Evolutionary conservation across 2,329 filamentous ascomycete species (phyloP).

Genomic region (Fusarium sp.): DNA sequence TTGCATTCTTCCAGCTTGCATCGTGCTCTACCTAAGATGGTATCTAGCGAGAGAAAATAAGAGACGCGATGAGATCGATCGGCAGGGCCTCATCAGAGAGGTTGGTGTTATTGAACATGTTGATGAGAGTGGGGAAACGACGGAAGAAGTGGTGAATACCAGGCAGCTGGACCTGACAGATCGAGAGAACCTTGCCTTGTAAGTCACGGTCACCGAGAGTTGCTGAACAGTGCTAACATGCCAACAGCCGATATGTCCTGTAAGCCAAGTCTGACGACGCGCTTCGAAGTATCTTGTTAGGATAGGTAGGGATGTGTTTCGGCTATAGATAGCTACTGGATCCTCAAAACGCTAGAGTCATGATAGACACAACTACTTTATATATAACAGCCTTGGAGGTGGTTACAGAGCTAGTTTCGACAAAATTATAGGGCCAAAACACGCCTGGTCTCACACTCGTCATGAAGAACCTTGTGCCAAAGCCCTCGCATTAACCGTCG

Average conservation of each 20-base stretch:
- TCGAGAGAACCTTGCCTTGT: conserved; percentile 2
- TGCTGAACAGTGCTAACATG: neutral
- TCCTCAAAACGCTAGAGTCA: neutral
- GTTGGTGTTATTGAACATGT: neutral
- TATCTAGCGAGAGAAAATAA: neutral
- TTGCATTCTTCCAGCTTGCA: neutral
- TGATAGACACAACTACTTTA: neutral
- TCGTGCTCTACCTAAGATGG: neutral
- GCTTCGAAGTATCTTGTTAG: neutral
- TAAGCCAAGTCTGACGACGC: neutral
- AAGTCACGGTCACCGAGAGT: neutral
- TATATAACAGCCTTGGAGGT: neutral
- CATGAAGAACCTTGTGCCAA: neutral
- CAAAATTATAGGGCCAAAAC: too few relatives aligned
- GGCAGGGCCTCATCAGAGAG: neutral
- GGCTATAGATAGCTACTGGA: neutral
- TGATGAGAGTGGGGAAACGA: neutral
- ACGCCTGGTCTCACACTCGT: neutral
- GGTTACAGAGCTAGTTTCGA: neutral
- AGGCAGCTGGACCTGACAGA: neutral
- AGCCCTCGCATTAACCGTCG: neutral
- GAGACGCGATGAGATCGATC: neutral
- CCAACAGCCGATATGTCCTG: neutral
- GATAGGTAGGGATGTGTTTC: neutral
- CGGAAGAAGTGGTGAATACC: neutral